phyloP scores from a whole-genome alignment of 441 rosid species.

The Viola pubescens region DNA sequence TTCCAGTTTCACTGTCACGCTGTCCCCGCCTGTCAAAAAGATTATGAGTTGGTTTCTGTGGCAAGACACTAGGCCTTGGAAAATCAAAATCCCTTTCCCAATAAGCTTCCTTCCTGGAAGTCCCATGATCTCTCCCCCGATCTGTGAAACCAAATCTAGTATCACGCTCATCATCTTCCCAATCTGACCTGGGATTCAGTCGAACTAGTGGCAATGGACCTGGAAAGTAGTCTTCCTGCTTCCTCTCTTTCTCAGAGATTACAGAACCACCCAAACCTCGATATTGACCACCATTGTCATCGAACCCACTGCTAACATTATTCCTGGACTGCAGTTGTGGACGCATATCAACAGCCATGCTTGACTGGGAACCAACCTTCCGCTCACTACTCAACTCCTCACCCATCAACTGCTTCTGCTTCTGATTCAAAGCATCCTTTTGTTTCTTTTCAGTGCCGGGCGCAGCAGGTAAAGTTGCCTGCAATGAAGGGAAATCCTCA shows the following conservation, averaged over 20 bases:
- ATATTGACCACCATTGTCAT: conserved; percentile 31
- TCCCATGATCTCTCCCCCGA: conserved; percentile 54
- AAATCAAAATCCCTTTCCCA: conserved; percentile 76
- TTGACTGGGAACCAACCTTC: conserved; percentile 28
- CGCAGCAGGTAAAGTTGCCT: conserved; percentile 56
- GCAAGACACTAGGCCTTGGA: conserved; percentile 51
- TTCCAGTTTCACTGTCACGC: conserved; percentile 57
- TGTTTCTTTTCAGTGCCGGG: conserved; percentile 59
- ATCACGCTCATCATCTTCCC: conserved; percentile 99
- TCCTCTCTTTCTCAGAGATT: conserved; percentile 38
- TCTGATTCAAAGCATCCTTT: conserved; percentile 57
- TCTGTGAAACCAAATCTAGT: conserved; percentile 62
- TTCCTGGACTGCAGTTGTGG: conserved; percentile 46
- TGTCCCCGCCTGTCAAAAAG: conserved; percentile 47
- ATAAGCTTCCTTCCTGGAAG: conserved; percentile 49
- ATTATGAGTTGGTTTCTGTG: conserved; percentile 52
- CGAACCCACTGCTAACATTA: conserved; percentile 27
- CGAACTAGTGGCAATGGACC: conserved; percentile 73
- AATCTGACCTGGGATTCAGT: conserved; percentile 84
- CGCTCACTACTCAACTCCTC: conserved; percentile 40
- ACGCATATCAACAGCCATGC: conserved; percentile 45
- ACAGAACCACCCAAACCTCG: conserved; percentile 30
- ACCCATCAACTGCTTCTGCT: conserved; percentile 45
- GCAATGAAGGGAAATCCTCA: conserved; percentile 93
- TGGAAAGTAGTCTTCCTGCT: conserved; percentile 50